These are phyloP conservation scores for Oryza coarctata DNA, from an alignment of 176 grass and related monocot species.

Conservation along the genomic window DNA sequence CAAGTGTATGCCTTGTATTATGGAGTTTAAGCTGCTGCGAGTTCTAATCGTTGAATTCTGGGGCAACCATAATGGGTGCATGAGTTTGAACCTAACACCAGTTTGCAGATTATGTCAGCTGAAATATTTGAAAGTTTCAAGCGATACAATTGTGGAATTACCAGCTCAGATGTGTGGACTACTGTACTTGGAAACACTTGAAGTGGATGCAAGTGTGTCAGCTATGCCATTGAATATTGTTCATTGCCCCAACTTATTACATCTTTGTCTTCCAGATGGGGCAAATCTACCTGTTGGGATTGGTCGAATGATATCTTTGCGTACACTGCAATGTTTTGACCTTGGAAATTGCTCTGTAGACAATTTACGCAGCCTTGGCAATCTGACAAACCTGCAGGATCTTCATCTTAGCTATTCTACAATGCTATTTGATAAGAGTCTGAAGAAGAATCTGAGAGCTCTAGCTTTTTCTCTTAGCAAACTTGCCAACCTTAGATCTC, in stretches of 20 bases:
- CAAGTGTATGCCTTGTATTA: neutral
- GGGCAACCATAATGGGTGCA: neutral
- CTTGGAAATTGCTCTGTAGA: neutral
- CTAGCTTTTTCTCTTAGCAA: neutral
- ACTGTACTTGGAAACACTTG: neutral
- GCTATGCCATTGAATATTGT: neutral
- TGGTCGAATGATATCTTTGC: neutral
- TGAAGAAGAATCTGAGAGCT: neutral
- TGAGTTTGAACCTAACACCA: neutral
- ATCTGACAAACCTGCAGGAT: neutral
- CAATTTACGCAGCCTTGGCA: neutral
- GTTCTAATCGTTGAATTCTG: conserved; percentile 1
- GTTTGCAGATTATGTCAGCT: neutral
- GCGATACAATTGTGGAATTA: neutral
- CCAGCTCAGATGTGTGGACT: neutral
- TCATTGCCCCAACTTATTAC: neutral
- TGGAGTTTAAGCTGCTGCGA: neutral
- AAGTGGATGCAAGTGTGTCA: neutral
- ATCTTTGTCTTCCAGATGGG: neutral
- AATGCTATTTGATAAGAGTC: neutral
- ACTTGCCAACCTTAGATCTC: neutral
- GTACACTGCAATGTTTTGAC: neutral
- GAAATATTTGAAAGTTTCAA: neutral
- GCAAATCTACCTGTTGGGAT: neutral
- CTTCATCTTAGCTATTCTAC: conserved; percentile 1